Percentiles rank a stretch among this genome's conserved stretches.
Conservation (phyloP, 495 filamentous ascomycete genomes). For the Beverwykella pulmonaria region DNA sequence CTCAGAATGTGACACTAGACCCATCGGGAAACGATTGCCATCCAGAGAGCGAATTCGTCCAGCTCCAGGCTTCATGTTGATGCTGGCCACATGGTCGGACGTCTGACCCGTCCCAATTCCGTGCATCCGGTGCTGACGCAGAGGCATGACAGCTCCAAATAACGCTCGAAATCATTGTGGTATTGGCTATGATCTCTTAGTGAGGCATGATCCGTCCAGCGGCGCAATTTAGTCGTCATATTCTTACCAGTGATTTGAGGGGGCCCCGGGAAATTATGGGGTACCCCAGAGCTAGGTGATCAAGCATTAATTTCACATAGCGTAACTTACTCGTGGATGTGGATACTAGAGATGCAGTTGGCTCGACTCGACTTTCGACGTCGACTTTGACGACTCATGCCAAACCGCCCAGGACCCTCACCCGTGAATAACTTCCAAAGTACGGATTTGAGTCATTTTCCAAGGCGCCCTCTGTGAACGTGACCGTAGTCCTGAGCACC, state of each 20-base stretch:
- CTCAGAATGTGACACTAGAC: not conserved
- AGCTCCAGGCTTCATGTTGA: not conserved
- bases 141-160: not conserved
- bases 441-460: not conserved
- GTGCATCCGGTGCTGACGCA: not conserved
- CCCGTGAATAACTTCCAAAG: too few species aligned
- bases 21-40: slow-evolving; percentile 23
- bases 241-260: not conserved
- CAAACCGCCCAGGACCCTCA: not conserved
- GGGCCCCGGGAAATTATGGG: not conserved
- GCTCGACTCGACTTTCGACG: slow-evolving; percentile 6
- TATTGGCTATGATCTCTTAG: not conserved
- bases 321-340: not conserved
- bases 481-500: too few species aligned
- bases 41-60: not conserved
- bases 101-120: not conserved
- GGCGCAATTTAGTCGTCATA: not conserved
- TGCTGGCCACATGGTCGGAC: not conserved
- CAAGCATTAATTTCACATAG: not conserved
- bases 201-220: not conserved
- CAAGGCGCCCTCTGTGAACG: too few species aligned
- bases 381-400: not conserved
- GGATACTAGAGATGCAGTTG: not conserved
- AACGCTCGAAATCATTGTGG: not conserved
- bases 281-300: not conserved